A percentile compares a stretch with the other conserved stretches of the same genome.
Conservation (phyloP, 345 rosid genomes). For the Eucalyptus curtisii region DNA sequence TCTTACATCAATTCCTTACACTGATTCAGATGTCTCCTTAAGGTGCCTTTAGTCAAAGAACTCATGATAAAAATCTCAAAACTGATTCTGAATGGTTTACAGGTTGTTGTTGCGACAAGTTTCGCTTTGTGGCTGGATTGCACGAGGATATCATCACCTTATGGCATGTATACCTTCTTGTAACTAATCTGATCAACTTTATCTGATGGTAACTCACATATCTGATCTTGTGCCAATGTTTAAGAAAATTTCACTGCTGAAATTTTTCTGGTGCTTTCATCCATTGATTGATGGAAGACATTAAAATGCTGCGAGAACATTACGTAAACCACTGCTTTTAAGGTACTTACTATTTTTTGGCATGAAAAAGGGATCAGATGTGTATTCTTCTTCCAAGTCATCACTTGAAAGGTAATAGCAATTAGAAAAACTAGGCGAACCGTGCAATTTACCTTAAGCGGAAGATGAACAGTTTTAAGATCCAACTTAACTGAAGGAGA, state of each 20-base stretch:
- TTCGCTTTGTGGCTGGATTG: conserved; percentile 79
- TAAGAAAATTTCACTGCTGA: not conserved
- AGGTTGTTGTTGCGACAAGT: conserved; percentile 60
- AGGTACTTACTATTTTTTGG: not conserved
- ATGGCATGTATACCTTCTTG: conserved; percentile 98
- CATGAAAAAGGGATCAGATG: not conserved
- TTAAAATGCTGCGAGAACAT: not conserved
- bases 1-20: not conserved
- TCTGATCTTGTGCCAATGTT: conserved; percentile 22
- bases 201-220: conserved; percentile 72
- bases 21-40: not conserved
- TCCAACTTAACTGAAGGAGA: not conserved
- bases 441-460: not conserved
- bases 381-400: not conserved
- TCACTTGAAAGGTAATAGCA: not conserved
- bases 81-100: not conserved
- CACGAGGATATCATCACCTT: conserved; percentile 58
- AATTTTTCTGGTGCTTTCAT: not conserved
- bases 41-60: not conserved
- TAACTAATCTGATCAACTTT: conserved; percentile 65
- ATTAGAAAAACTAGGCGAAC: not conserved
- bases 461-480: not conserved
- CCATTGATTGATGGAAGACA: not conserved
- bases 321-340: not conserved
- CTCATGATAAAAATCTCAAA: not conserved